These are phyloP conservation scores for Microstroma glucosiphilum DNA, from an alignment of 1,284 basidiomycete genomes.

Conservation along the genomic window DNA sequence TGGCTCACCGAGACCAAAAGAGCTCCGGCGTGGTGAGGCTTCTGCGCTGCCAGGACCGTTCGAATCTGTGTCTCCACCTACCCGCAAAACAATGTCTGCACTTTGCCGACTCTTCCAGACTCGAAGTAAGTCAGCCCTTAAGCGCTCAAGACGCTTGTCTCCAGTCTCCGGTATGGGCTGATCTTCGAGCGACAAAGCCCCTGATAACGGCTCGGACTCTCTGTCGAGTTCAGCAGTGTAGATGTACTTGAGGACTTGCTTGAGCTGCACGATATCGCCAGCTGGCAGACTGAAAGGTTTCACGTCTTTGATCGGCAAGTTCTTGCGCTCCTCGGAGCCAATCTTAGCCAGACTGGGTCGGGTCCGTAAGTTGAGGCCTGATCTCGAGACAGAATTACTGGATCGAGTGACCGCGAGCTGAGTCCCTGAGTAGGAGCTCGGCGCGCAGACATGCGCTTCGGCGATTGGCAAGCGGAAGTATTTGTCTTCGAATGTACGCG, in stretches of 20 bases:
- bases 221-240: slow-evolving; percentile 36
- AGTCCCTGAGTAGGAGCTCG: neutral
- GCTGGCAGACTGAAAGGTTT: slow-evolving; percentile 30
- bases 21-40: slow-evolving; percentile 20
- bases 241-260: slow-evolving; percentile 36
- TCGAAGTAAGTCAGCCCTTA: slow-evolving; percentile 55
- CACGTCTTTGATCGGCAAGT: slow-evolving; percentile 25
- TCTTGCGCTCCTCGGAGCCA: slow-evolving; percentile 17
- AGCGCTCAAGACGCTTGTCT: slow-evolving; percentile 75
- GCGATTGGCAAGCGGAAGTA: neutral
- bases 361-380: neutral
- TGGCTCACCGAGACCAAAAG: slow-evolving; percentile 25
- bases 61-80: slow-evolving; percentile 21
- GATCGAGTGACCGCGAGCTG: slow-evolving; percentile 2
- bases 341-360: slow-evolving; percentile 16
- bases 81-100: slow-evolving; percentile 34
- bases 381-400: neutral
- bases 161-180: slow-evolving; percentile 53
- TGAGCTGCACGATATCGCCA: slow-evolving; percentile 32
- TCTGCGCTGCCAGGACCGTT: slow-evolving; percentile 4
- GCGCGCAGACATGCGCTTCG: neutral
- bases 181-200: slow-evolving; percentile 37
- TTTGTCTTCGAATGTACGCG: no score
- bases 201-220: slow-evolving; percentile 32
- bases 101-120: slow-evolving; percentile 47